phyloP scores from a whole-genome alignment of 2,329 filamentous ascomycete species.

The Penicillium palitans region DNA sequence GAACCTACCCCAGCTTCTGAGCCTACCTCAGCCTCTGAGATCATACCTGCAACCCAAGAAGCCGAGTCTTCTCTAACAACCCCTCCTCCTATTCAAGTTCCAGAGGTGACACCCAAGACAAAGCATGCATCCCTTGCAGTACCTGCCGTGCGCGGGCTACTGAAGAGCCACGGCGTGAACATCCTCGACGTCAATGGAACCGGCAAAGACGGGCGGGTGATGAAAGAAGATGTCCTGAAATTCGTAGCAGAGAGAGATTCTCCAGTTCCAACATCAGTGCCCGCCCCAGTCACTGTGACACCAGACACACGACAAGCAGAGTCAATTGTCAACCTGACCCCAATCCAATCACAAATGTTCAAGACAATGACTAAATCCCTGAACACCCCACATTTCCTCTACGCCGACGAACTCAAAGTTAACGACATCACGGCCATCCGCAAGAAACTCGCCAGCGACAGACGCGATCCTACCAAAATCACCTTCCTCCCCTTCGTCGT shows the following conservation, averaged over 20 bases:
- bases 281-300: constrained; percentile 31
- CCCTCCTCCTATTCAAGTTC: constrained; percentile 5
- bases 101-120: constrained; percentile 40
- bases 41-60: constrained; percentile 13
- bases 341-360: constrained; percentile 91
- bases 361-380: constrained; percentile 94
- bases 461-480: constrained; percentile 60
- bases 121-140: constrained; percentile 78
- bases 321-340: constrained; percentile 67
- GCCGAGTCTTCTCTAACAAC: constrained; percentile 19
- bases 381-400: constrained; percentile 91
- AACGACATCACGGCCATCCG: constrained; percentile 72
- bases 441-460: constrained; percentile 67
- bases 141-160: constrained; percentile 84
- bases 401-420: constrained; percentile 86
- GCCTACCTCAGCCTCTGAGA: constrained; percentile 15
- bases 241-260: constrained; percentile 50
- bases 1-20: constrained; percentile 21
- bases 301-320: constrained; percentile 61
- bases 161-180: constrained; percentile 74
- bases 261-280: constrained; percentile 43
- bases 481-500: constrained; percentile 94
- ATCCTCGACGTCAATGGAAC: constrained; percentile 80
- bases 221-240: constrained; percentile 86
- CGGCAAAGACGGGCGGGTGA: constrained; percentile 83